Percentiles rank a stretch among this genome's conserved stretches.
phyloP scores from a whole-genome alignment of 257 asterid genomes.

The Datura wrightii region DNA sequence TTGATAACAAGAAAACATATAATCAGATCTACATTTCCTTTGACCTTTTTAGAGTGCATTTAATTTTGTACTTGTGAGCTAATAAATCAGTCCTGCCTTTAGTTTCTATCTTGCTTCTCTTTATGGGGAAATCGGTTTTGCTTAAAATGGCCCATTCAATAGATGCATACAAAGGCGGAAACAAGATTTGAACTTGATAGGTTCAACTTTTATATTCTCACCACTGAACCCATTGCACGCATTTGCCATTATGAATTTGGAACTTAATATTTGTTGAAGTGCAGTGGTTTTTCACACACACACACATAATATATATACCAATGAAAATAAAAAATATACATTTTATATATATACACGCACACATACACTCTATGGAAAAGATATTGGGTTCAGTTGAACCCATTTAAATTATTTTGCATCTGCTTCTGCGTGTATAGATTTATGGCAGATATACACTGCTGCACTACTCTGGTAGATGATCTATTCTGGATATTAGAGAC shows the following conservation, averaged over 20 bases:
- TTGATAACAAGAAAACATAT: not conserved
- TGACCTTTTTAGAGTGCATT: not conserved
- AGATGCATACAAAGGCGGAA: not conserved
- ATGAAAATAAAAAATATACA: no score
- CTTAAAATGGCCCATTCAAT: not conserved
- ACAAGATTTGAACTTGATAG: not conserved
- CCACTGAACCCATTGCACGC: no score
- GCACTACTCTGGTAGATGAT: not conserved
- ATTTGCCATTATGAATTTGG: no score
- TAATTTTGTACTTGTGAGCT: not conserved
- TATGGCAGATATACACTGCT: not conserved
- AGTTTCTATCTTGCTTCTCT: not conserved
- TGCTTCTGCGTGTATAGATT: not conserved
- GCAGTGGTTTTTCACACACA: no score
- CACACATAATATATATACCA: no score
- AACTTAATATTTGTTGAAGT: no score
- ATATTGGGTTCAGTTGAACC: not conserved
- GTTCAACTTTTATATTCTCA: not conserved
- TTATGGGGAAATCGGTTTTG: no score
- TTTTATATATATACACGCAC: no score
- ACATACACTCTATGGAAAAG: not conserved
- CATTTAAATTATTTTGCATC: not conserved
- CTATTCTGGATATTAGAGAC: not conserved
- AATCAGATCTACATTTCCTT: not conserved
- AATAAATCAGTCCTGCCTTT: not conserved